Evolutionary conservation across 1,284 basidiomycete genomes (phyloP), one percentile per base, ranked within the genome.

Genomic region (Puccinia hordei): DNA sequence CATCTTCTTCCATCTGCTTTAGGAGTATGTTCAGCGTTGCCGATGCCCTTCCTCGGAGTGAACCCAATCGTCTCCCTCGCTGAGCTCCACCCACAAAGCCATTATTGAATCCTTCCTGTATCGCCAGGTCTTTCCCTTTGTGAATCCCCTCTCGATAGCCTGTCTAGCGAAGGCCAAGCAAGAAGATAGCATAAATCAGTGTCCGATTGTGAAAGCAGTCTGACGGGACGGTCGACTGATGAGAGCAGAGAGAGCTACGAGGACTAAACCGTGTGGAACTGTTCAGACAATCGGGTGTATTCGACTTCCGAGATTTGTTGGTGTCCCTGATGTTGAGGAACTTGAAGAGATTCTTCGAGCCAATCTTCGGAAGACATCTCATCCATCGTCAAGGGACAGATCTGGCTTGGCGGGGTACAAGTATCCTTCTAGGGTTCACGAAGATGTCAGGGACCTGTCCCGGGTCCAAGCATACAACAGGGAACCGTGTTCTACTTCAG

Each of bases 111-210:
- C 75, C 75, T 55, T 63, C 46, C 66, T 77, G 75, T 19, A 69
- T 33, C 27, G 44, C 35, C 6, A 38, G 22, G 9, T 53, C 46
- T 53, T 77, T 77, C 12, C n/a, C 75, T 27, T 57, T 38, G 13
- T 66, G 49, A 15, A 77, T 66, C 0, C 75, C 75, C n/a, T 77
- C 75, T 2, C 75, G 44, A 69, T 77, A 77, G n/a, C 75, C 75
- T 68, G 63, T 63, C 73, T 76, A 35, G 12, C n/a, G 12, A 73
- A 73, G 17, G 15, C 12, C 6, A 44, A 30, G 5, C 10, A 68
- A 41, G 24, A 44, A n/a, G 46, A 49, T 68, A 24, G 24, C 30
- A 19, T 4, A 22, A 22, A n/a, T 68, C 35, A 41, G 46, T 19
- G 9, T 49, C 65, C 8, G 30, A 19, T 30, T 33, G 12, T 61